phyloP scores from a whole-genome alignment of 2,329 filamentous ascomycete genomes.

The Penicillium crustosum region DNA sequence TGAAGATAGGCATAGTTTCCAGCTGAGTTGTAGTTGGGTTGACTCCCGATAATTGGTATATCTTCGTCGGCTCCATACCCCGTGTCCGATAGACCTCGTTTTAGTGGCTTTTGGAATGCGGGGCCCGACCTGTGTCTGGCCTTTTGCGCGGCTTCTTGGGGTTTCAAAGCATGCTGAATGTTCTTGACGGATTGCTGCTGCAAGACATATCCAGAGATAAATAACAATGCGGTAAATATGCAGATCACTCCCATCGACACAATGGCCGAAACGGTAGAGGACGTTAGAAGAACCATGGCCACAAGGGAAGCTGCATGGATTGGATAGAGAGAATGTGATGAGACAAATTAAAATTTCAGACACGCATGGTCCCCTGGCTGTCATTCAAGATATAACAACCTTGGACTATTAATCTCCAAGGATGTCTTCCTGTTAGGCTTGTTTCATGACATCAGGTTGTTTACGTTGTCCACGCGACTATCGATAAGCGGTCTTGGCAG shows the following conservation, averaged over 20 bases:
- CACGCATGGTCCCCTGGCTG: constrained; percentile 8
- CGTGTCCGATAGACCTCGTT: constrained; percentile 18
- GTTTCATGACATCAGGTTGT: constrained; percentile 30
- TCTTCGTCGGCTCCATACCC: constrained; percentile 15
- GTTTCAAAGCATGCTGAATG: constrained; percentile 69
- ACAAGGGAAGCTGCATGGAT: constrained; percentile 18
- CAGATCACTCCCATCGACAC: constrained; percentile 57
- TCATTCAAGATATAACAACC: neutral
- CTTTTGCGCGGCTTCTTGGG: constrained; percentile 15
- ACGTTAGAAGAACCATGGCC: constrained; percentile 48
- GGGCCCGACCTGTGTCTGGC: constrained; percentile 19
- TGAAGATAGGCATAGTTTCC: constrained; percentile 46
- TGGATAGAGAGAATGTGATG: constrained; percentile 5
- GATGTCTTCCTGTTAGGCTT: constrained; percentile 6
- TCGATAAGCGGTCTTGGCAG: constrained; percentile 40
- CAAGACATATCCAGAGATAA: constrained; percentile 81
- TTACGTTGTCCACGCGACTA: constrained; percentile 41
- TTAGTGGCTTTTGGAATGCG: constrained; percentile 23
- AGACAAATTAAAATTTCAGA: constrained; percentile 17
- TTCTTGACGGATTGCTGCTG: constrained; percentile 82
- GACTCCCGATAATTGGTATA: constrained; percentile 10
- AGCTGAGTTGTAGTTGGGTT: constrained; percentile 2
- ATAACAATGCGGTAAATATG: constrained; percentile 76
- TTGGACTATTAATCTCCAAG: neutral
- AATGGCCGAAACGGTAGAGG: constrained; percentile 46